Evolutionary conservation across 2,329 filamentous ascomycete genomes (phyloP).

Genomic region (Talaromyces sp.): DNA sequence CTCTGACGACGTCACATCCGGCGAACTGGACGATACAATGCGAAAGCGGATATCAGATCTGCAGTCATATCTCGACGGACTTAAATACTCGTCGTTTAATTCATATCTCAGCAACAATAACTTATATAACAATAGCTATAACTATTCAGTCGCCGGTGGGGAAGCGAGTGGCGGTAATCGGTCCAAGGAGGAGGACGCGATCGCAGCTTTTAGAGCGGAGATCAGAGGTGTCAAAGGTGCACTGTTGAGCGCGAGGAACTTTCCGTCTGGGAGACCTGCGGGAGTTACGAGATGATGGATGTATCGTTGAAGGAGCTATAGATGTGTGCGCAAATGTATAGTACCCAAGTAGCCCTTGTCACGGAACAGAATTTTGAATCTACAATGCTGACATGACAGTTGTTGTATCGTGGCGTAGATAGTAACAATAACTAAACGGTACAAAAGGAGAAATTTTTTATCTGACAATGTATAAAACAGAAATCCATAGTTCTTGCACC

Average conservation of each 20-base stretch:
- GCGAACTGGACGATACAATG: slow-evolving; percentile 31
- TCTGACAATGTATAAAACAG: slow-evolving; percentile 1
- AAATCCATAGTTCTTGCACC: slow-evolving; percentile 4
- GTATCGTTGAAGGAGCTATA: neutral
- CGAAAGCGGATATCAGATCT: slow-evolving; percentile 43
- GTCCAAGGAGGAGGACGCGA: slow-evolving; percentile 52
- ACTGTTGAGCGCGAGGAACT: slow-evolving; percentile 61
- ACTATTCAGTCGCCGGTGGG: slow-evolving; percentile 17
- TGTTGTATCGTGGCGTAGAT: neutral
- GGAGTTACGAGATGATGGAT: slow-evolving; percentile 11
- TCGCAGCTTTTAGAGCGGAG: slow-evolving; percentile 57
- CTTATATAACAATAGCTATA: slow-evolving; percentile 36
- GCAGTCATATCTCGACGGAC: slow-evolving; percentile 51
- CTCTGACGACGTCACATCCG: slow-evolving; percentile 35
- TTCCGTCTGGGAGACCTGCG: slow-evolving; percentile 41
- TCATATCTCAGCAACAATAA: slow-evolving; percentile 27
- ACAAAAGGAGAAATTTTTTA: slow-evolving; percentile 5
- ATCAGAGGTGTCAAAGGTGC: slow-evolving; percentile 63
- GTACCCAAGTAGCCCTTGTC: neutral
- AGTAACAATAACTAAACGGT: slow-evolving; percentile 2
- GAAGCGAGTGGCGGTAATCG: slow-evolving; percentile 29
- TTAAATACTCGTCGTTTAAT: slow-evolving; percentile 36
- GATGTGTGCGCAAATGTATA: neutral
- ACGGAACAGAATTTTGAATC: neutral
- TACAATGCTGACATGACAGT: neutral